These are phyloP conservation scores for Magnolia changhungtana DNA, from an alignment of 164 flowering plant genomes.

Conservation along the genomic window DNA sequence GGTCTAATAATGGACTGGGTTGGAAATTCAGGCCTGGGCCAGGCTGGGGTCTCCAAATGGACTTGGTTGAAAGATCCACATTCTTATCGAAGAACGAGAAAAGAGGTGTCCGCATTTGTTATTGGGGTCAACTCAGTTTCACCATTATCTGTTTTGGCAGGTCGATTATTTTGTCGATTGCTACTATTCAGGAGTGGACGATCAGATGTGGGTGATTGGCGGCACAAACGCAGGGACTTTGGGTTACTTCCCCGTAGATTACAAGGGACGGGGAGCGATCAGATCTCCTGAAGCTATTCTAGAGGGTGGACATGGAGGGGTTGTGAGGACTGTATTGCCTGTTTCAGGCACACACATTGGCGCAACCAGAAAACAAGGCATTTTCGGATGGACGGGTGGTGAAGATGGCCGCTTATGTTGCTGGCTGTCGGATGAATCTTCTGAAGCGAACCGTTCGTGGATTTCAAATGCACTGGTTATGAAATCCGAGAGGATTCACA, in stretches of 20 bases:
- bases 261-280: slow-evolving; percentile 37
- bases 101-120: not conserved
- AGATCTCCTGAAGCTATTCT: slow-evolving; percentile 76
- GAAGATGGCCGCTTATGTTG: slow-evolving; percentile 99
- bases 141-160: slow-evolving; percentile 33
- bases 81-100: not conserved
- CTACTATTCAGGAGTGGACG: slow-evolving; percentile 53
- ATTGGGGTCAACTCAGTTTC: not conserved
- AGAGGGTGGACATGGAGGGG: slow-evolving; percentile 71
- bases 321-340: slow-evolving; percentile 70
- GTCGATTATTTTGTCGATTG: slow-evolving; percentile 96
- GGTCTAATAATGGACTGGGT: no score
- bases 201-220: slow-evolving; percentile 75
- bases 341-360: slow-evolving; percentile 28
- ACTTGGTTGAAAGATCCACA: no score
- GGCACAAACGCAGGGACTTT: slow-evolving; percentile 76
- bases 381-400: slow-evolving; percentile 96
- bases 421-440: slow-evolving; percentile 64
- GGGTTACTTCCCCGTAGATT: slow-evolving; percentile 82
- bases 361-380: slow-evolving; percentile 27
- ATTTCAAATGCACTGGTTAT: slow-evolving; percentile 59
- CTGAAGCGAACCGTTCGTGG: slow-evolving; percentile 61
- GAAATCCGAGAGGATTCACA: slow-evolving; percentile 39
- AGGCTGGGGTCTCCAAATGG: no score
- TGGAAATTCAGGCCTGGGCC: no score